Base-by-base conservation (phyloP, 2,329 filamentous ascomycete genomes). In the Pseudogymnoascus sp. region DNA sequence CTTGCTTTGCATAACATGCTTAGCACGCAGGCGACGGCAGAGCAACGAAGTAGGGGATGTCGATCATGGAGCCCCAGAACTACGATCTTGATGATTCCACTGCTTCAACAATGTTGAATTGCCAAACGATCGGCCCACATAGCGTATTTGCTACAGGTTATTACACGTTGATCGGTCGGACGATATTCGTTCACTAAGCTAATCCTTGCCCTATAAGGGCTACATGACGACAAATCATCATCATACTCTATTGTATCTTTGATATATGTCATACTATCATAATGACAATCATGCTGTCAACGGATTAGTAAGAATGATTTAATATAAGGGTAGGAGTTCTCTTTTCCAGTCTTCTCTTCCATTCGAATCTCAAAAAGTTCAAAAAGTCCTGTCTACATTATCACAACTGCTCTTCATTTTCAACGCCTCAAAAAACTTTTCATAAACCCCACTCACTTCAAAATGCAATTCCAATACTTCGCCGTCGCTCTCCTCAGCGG, bases 251-350 rank as follows among this genome's bases (percentile, higher is more conserved):
- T 54, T 54, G 48, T 54, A 54, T 11, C 48, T 16, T 23, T 31
- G 25, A 54, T 19, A 19, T 54, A 54, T 54, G 48, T 54, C 48
- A 54, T 54, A 54, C n/a, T 28, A 54, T 54, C 48, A 54, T 54
- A 54, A 54, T 54, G 48, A 11, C 31, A 54, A 10, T 16, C 31
- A 31, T 31, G n/a, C 48, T 13, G 2, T 54, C 48, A 54, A 54
- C 48, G 31, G 7, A 10, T 54, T 54, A 54, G 48, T 54, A 54
- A 54, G 48, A 54, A 54, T 31, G 48, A 31, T 54, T 54, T 54
- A 54, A 54, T 54, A 54, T 54, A 54, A 54, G 48, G 48, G 48
- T 54, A 54, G 48, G 25, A 54, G 48, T 54, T 10, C 48, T 54
- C 48, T 31, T 31, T 31, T 54, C 48, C 48, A 31, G 25, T 54